These are phyloP conservation scores for Calonectria pseudoturangicola DNA, from an alignment of 2,329 filamentous ascomycete genomes.

Conservation along the genomic window DNA sequence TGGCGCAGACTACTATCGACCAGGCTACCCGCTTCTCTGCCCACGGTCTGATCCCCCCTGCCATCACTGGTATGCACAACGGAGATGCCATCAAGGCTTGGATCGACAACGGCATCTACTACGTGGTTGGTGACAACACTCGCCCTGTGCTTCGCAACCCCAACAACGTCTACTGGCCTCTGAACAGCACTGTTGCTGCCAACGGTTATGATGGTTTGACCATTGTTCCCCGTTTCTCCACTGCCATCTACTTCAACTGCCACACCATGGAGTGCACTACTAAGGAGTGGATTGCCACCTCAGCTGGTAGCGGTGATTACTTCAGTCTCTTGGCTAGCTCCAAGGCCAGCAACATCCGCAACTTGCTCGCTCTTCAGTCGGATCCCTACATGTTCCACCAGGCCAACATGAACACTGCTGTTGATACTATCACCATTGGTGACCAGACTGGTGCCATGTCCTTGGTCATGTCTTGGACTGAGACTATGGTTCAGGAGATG, in stretches of 20 bases:
- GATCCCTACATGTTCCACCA: slow-evolving; percentile 50
- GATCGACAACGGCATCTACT: slow-evolving; percentile 41
- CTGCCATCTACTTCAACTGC: slow-evolving; percentile 48
- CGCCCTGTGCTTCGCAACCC: slow-evolving; percentile 34
- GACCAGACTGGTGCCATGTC: slow-evolving; percentile 44
- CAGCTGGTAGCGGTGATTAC: slow-evolving; percentile 39
- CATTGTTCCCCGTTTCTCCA: slow-evolving; percentile 43
- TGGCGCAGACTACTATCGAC: slow-evolving; percentile 43
- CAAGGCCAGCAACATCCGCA: slow-evolving; percentile 40
- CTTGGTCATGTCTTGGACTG: slow-evolving; percentile 44
- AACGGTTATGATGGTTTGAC: slow-evolving; percentile 43
- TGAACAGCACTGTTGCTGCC: slow-evolving; percentile 41
- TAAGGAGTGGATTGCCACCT: slow-evolving; percentile 45
- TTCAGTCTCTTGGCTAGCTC: slow-evolving; percentile 37
- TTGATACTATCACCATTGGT: slow-evolving; percentile 41
- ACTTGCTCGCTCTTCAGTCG: slow-evolving; percentile 39
- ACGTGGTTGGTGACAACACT: slow-evolving; percentile 46
- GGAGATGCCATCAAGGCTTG: slow-evolving; percentile 45
- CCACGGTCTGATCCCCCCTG: slow-evolving; percentile 42
- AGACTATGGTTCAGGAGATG: slow-evolving; percentile 45
- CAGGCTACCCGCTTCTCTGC: slow-evolving; percentile 39
- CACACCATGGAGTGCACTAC: slow-evolving; percentile 42
- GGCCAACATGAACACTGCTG: slow-evolving; percentile 44
- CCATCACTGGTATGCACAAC: slow-evolving; percentile 47
- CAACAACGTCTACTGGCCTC: slow-evolving; percentile 40